These are phyloP conservation scores for Talaromyces liani DNA, from an alignment of 495 filamentous ascomycete genomes.

Conservation along the genomic window DNA sequence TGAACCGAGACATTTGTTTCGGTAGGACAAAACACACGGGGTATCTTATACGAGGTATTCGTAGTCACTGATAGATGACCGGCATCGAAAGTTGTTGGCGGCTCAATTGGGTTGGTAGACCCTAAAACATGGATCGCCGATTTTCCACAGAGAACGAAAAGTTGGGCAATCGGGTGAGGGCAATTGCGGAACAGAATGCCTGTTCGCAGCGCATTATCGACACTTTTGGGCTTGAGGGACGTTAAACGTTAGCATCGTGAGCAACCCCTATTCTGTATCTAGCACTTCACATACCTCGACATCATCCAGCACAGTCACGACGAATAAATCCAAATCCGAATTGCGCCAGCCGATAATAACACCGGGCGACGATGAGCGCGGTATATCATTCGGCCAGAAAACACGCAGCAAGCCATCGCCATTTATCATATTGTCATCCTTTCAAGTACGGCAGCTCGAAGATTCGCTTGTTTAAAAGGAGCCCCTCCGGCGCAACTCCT, in stretches of 20 bases:
- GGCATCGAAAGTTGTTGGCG: conserved; percentile 50
- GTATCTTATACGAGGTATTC: conserved; percentile 47
- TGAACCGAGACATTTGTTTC: conserved; percentile 61
- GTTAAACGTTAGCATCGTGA: conserved; percentile 2
- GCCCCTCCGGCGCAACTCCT: conserved; percentile 87
- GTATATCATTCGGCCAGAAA: conserved; percentile 92
- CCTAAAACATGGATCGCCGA: conserved; percentile 81
- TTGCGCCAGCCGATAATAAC: conserved; percentile 95
- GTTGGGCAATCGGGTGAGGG: conserved; percentile 69
- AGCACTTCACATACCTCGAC: conserved; percentile 63
- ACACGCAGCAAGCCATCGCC: conserved; percentile 88
- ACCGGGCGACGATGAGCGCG: conserved; percentile 62
- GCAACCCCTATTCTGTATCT: conserved; percentile 24
- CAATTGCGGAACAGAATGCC: conserved; percentile 79
- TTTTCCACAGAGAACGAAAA: conserved; percentile 78
- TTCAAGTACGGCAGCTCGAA: conserved; percentile 17
- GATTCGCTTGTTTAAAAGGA: conserved; percentile 63
- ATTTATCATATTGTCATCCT: conserved; percentile 79
- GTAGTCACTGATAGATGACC: conserved; percentile 65
- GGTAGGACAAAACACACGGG: conserved; percentile 63
- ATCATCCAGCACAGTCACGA: conserved; percentile 80
- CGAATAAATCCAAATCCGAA: conserved; percentile 81
- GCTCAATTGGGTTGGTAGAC: conserved; percentile 53
- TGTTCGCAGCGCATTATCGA: conserved; percentile 79
- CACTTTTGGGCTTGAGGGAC: conserved; percentile 51